Percentiles rank a stretch among this genome's conserved stretches.
These are phyloP conservation scores for Calonectria pseudoreteaudii DNA, from an alignment of 2,329 filamentous ascomycete species.

Conservation along the genomic window DNA sequence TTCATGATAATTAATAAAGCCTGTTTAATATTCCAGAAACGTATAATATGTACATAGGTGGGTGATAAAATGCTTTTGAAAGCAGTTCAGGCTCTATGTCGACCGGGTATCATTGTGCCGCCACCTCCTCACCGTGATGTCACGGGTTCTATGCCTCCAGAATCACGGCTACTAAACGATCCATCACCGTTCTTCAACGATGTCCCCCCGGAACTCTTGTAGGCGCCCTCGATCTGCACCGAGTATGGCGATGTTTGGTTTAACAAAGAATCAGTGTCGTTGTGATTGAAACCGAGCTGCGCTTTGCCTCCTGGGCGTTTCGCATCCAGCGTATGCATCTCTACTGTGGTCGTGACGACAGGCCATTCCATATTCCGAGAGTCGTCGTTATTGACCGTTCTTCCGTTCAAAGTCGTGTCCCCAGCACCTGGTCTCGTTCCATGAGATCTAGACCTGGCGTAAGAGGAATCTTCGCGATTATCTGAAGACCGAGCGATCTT, in stretches of 20 bases:
- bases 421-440: conserved; percentile 4
- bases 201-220: neutral
- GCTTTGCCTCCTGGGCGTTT: neutral
- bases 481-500: conserved; percentile 45
- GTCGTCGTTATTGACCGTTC: neutral
- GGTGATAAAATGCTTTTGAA: neutral
- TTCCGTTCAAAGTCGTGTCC: neutral
- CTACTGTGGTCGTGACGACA: conserved; percentile 22
- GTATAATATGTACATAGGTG: too few relatives aligned
- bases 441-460: conserved; percentile 9
- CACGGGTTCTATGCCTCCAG: conserved; percentile 14
- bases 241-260: conserved; percentile 18
- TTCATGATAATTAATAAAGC: neutral
- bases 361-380: conserved; percentile 12
- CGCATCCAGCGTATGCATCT: conserved; percentile 21
- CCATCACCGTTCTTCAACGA: conserved; percentile 9
- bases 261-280: conserved; percentile 20
- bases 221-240: conserved; percentile 16
- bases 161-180: conserved; percentile 17
- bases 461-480: neutral
- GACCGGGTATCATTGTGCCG: neutral
- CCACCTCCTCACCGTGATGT: neutral
- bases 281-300: conserved; percentile 21
- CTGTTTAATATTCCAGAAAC: neutral
- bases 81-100: neutral